phyloP scores from a whole-genome alignment of 2,329 filamentous ascomycete genomes.

The Taxawa tesnikishii region DNA sequence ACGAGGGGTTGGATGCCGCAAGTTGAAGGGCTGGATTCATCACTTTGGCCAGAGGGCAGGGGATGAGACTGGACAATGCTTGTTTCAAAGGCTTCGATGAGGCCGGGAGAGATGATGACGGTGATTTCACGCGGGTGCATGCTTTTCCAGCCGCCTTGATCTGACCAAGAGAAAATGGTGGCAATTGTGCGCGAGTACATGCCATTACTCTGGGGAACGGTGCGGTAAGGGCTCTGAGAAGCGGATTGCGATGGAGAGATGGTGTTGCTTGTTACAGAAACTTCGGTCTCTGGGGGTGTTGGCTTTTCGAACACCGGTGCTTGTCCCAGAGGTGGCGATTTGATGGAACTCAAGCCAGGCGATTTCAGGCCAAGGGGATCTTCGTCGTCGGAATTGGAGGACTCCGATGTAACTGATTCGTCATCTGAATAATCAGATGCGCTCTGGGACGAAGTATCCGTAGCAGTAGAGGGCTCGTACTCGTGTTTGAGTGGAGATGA shows the following conservation, averaged over 20 bases:
- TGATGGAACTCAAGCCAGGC: constrained; percentile 7
- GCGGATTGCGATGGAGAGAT: constrained; percentile 71
- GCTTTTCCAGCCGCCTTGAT: constrained; percentile 48
- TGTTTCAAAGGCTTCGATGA: constrained; percentile 52
- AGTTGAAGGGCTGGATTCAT: constrained; percentile 24
- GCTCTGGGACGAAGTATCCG: constrained; percentile 47
- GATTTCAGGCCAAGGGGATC: constrained; percentile 11
- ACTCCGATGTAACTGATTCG: constrained; percentile 33
- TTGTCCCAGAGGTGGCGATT: constrained; percentile 15
- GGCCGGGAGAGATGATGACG: constrained; percentile 49
- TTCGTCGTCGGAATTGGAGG: constrained; percentile 47
- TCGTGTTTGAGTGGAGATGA: constrained; percentile 96
- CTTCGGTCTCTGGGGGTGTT: constrained; percentile 14
- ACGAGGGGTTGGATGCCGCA: constrained; percentile 38
- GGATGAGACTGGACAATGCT: constrained; percentile 32
- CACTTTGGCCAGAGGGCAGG: constrained; percentile 25
- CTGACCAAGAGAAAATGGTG: constrained; percentile 51
- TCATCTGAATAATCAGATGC: constrained; percentile 35
- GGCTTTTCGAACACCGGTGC: constrained; percentile 19
- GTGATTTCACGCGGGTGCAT: constrained; percentile 51
- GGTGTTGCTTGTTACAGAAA: constrained; percentile 32
- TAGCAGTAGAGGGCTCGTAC: constrained; percentile 74
- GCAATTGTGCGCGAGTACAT: constrained; percentile 44
- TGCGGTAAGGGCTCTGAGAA: constrained; percentile 58
- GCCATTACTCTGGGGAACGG: constrained; percentile 33